Percentiles rank a stretch among this genome's conserved stretches.
phyloP scores from a whole-genome alignment of 345 rosid species.

The Salix exigua region DNA sequence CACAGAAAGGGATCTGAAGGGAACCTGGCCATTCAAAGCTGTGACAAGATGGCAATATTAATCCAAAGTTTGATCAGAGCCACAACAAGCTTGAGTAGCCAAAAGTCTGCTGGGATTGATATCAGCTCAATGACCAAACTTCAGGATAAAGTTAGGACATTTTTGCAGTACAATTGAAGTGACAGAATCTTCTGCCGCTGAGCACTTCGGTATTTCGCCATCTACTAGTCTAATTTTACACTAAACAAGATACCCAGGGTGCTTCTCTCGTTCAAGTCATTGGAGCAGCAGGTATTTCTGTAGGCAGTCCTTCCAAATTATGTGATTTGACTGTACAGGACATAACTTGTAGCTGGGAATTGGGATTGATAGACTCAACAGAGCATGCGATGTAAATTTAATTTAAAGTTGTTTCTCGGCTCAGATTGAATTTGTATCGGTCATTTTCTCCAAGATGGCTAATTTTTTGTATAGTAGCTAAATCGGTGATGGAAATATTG shows the following conservation, averaged over 20 bases:
- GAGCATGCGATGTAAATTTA: neutral
- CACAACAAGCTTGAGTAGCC: slow-evolving; percentile 6
- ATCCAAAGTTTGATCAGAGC: slow-evolving; percentile 39
- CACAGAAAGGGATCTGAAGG: slow-evolving; percentile 20
- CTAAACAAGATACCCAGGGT: neutral
- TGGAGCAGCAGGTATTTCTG: neutral
- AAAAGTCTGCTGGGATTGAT: slow-evolving; percentile 14
- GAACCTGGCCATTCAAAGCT: slow-evolving; percentile 2
- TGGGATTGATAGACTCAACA: too few species aligned
- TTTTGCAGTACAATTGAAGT: slow-evolving; percentile 33
- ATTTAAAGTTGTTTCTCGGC: neutral
- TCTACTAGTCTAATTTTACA: neutral
- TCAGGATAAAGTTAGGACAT: slow-evolving; percentile 45
- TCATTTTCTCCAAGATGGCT: neutral
- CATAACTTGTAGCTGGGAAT: neutral
- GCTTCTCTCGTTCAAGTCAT: neutral
- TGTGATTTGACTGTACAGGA: neutral
- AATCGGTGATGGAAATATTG: neutral
- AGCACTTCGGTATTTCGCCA: neutral
- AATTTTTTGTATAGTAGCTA: slow-evolving; percentile 2
- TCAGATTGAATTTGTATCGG: neutral
- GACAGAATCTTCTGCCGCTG: neutral
- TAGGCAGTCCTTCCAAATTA: neutral
- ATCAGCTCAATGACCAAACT: slow-evolving; percentile 33
- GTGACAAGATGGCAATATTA: slow-evolving; percentile 24